phyloP scores from a whole-genome alignment of 78 protist species.

The Cavenderia fasciculata region DNA sequence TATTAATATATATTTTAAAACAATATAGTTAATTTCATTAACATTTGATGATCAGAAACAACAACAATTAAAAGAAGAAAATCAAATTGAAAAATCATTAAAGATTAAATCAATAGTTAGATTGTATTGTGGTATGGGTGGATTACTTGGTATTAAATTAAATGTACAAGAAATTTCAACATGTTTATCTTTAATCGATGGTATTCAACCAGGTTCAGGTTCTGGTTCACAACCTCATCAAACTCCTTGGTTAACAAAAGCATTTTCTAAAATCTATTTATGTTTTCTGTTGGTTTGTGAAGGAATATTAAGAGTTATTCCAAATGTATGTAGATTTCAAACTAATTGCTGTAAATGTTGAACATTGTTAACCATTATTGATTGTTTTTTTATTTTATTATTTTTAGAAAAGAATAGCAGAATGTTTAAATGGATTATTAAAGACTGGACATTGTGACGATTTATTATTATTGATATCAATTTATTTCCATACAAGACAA shows the following conservation, averaged over 20 bases:
- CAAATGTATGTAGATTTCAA: slow-evolving; percentile 5
- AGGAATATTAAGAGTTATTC: slow-evolving; percentile 22
- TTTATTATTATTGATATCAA: slow-evolving; percentile 34
- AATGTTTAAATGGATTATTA: slow-evolving; percentile 13
- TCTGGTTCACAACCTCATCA: background rate
- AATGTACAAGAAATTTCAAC: slow-evolving; percentile 27
- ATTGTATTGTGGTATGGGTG: slow-evolving; percentile 55
- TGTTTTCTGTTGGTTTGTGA: slow-evolving; percentile 52
- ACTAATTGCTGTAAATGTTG: background rate
- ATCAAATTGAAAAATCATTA: background rate
- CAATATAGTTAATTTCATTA: no score
- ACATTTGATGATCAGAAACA: background rate
- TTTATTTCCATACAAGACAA: slow-evolving; percentile 69
- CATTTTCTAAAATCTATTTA: slow-evolving; percentile 42
- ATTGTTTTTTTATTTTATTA: no score
- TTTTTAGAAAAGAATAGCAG: slow-evolving; percentile 20
- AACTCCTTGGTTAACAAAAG: no score
- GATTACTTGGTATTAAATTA: slow-evolving; percentile 48
- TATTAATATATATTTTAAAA: no score
- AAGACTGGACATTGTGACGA: slow-evolving; percentile 34
- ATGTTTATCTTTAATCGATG: slow-evolving; percentile 5
- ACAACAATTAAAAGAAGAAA: background rate
- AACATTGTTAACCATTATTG: no score
- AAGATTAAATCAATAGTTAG: slow-evolving; percentile 32
- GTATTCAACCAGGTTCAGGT: background rate